Evolutionary conservation across 78 protist species (phyloP).

Genomic region (slime mould (Dictyostelium discoideum)): DNA sequence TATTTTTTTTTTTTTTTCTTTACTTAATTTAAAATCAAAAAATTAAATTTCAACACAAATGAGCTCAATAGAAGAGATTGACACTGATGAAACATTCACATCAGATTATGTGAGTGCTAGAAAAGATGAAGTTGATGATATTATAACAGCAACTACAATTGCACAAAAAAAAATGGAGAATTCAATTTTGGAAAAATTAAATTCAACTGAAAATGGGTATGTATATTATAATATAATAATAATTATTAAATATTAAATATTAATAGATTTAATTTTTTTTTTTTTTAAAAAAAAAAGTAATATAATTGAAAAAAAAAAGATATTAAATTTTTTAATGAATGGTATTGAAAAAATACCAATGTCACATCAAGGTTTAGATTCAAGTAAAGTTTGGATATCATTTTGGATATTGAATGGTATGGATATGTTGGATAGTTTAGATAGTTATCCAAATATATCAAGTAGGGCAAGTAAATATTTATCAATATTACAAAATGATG

Average conservation of each 20-base stretch:
- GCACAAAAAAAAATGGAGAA: conserved; percentile 6
- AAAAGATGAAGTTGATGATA: not conserved
- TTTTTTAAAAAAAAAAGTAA: not conserved
- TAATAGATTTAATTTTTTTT: not conserved
- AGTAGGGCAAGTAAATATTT: conserved; percentile 9
- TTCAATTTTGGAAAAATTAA: not conserved
- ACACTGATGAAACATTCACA: not conserved
- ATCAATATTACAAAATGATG: conserved; percentile 19
- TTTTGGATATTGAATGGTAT: conserved; percentile 95
- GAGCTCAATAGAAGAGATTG: not conserved
- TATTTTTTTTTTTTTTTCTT: not conserved
- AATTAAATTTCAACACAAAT: not conserved
- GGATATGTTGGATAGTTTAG: conserved; percentile 86
- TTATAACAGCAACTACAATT: not conserved
- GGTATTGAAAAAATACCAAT: conserved; percentile 14
- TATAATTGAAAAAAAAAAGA: not conserved
- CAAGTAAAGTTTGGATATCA: conserved; percentile 90
- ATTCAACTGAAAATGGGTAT: not conserved
- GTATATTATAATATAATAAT: not conserved
- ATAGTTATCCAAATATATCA: not conserved
- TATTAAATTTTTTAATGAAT: not conserved
- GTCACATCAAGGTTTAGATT: conserved; percentile 59
- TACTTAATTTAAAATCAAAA: not conserved
- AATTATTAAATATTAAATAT: not conserved
- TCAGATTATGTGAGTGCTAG: not conserved